Percentiles rank a stretch among this genome's conserved stretches.
These are phyloP conservation scores for Verticillium klebahnii DNA, from an alignment of 2,329 filamentous ascomycete genomes.

Conservation along the genomic window DNA sequence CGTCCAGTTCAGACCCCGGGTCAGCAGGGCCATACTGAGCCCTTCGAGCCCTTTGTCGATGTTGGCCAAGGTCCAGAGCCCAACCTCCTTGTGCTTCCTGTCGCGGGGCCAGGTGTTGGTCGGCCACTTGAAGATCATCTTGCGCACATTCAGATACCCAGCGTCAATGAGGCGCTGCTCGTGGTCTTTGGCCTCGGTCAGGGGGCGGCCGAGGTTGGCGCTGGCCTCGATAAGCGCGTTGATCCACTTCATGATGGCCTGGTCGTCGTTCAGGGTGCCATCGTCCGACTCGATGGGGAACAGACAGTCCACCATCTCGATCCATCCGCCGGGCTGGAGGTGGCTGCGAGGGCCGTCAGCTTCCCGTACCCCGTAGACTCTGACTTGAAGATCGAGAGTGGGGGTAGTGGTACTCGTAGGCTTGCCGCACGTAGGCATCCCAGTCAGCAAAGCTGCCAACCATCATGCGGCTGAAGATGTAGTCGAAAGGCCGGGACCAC, in stretches of 20 bases:
- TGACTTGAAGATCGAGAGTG: not conserved
- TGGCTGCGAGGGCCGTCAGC: not conserved
- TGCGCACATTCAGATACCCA: conserved; percentile 24
- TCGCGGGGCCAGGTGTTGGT: conserved; percentile 25
- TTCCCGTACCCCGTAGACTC: not conserved
- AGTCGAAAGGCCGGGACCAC: conserved; percentile 16
- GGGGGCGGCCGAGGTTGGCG: not conserved
- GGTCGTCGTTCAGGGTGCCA: not conserved
- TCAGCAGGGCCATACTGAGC: conserved; percentile 31
- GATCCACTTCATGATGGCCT: not conserved
- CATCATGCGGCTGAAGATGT: conserved; percentile 17
- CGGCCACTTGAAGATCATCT: conserved; percentile 22
- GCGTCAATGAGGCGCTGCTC: conserved; percentile 7
- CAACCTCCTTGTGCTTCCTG: conserved; percentile 21
- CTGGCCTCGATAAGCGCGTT: not conserved
- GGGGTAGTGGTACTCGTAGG: conserved; percentile 8
- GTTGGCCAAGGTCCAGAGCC: conserved; percentile 6
- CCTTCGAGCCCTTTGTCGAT: conserved; percentile 16
- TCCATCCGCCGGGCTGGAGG: not conserved
- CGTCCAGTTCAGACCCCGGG: conserved; percentile 27
- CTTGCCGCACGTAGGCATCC: conserved; percentile 9
- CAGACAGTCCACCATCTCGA: not conserved
- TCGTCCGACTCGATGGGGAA: not conserved
- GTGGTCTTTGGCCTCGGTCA: not conserved
- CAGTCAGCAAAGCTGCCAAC: conserved; percentile 13